Evolutionary conservation across 2,329 filamentous ascomycete species (phyloP), one percentile per base, ranked within the genome.

Genomic region (Verticillium alfalfae): DNA sequence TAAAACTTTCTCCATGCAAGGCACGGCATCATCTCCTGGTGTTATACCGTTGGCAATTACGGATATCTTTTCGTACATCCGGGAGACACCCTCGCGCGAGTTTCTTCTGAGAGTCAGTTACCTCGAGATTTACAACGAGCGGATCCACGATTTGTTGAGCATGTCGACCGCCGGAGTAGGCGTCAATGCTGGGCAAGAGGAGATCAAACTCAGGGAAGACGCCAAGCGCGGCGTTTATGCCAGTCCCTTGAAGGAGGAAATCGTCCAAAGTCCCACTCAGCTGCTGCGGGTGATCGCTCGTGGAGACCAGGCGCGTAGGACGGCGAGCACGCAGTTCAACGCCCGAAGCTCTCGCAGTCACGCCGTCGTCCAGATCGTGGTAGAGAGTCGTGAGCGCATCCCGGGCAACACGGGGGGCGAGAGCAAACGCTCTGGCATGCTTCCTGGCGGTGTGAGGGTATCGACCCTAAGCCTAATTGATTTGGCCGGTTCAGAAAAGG

Each of bases 1-100:
- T 68, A 99, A 99, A 79, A 99, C 95, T 0, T 99, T 98, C 74
- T 98, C 94, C 45, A 99, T 99, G 95, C 95, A 99, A 79, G 95
- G 95, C 68, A 99, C 95, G 12, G 93, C 93, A 56, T 92, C 91
- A 2, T 96, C 93, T 45, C 95, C 95, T 1, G 95, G 95, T 78
- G 95, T 99, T 34, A 99, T 99, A 61, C 95, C 95, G 7, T 82
- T 98, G 45, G 95, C 95, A 45, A 98, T 99, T 69, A 98, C 95
- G 65, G 95, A 99, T 72, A 99, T 99, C 59, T 99, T 99, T 75
- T 98, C 95, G 0, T 99, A 97, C 75, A 99, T 99, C 68, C 89
- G 95, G 62, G 95, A 99, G 77, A 98, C 95, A 1, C 95, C 95
- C 0, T 92, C 93, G 39, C 86, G 95, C 63, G 95, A 99, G 72